Evolutionary conservation across 805 yeast species (phyloP), one percentile per base, ranked within the genome.

Genomic region (Kodamaea hsintzibuensis): DNA sequence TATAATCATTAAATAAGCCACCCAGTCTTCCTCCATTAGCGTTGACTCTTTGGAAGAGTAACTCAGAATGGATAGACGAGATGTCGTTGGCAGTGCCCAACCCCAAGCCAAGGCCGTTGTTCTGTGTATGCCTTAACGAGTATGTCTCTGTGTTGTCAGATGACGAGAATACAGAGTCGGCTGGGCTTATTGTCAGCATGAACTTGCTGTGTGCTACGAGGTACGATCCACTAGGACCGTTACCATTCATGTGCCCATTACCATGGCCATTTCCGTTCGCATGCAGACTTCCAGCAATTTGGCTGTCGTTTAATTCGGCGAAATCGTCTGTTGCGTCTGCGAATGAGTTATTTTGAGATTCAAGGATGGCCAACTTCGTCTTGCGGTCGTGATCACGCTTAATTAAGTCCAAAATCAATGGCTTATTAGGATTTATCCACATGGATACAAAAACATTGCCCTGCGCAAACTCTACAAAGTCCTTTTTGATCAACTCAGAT

Each of bases 11-110:
- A 14, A 42, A 45, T 14, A 49, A 22, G 13, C 35, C 35, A 9
- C 35, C 35, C 7, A 50, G 27, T 37, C 52, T 50, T 16, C 39
- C 35, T 30, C 35, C 33, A 3, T 13, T 43, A 30, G 43, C 47
- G 19, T 22, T 19, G 9, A 16, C 39, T 17, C 54, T 44, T 27
- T 44, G 35, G 49, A 43, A 39, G 14, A 44, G 49, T 17, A 69
- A 53, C 43, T 73, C 78, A 2, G 77, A 71, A 52, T 74, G 76
- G 45, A 75, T 75, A 3, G 78, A 72, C 5, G 71, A 63, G 18
- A 75, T 75, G 54, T 75, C 80, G 39, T 69, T 69, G 10, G 73
- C 70, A n/a, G 65, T 71, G 10, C 80, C 80, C 42, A 75, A 58
- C 0, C 80, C 80, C 42, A 67, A 42, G 9, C 60, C 61, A n/a